Conservation (phyloP, 768 basidiomycete species). For the Phaeolepiota aurea region DNA sequence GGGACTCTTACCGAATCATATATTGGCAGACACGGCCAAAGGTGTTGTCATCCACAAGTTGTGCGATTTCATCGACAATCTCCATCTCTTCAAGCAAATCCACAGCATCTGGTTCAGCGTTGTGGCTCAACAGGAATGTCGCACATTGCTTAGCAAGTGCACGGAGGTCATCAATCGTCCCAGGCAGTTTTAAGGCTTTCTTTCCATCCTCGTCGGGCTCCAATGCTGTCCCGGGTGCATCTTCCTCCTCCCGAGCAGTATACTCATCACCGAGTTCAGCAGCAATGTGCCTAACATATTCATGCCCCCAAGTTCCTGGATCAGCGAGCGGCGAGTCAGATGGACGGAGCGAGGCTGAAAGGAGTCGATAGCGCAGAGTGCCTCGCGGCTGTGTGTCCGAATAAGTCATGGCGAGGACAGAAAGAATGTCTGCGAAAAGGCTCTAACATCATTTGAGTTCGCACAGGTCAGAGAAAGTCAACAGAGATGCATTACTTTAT, state of each 20-base stretch:
- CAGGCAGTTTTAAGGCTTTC: constrained; percentile 29
- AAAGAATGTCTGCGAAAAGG: constrained; percentile 93
- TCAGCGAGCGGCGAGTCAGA: constrained; percentile 64
- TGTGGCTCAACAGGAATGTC: constrained; percentile 83
- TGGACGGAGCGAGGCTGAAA: constrained; percentile 65
- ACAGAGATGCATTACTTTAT: constrained; percentile 47
- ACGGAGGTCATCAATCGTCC: constrained; percentile 68
- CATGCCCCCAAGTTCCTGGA: constrained; percentile 98
- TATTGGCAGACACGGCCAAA: constrained; percentile 89
- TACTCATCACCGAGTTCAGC: constrained; percentile 96
- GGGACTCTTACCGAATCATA: constrained; percentile 71
- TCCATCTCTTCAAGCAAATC: constrained; percentile 93
- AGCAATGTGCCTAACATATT: constrained; percentile 95
- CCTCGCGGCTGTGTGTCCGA: constrained; percentile 96
- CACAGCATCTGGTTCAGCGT: constrained; percentile 97
- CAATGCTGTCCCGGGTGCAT: constrained; percentile 4
- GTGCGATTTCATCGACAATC: constrained; percentile 69
- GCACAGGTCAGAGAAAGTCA: constrained; percentile 1
- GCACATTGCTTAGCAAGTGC: constrained; percentile 78
- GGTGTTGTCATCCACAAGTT: constrained; percentile 81
- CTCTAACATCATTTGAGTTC: constrained; percentile 58
- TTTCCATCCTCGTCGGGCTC: constrained; percentile 14
- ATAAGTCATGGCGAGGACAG: constrained; percentile 98
- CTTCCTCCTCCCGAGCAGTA: constrained; percentile 49
- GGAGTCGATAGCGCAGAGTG: constrained; percentile 86